Evolutionary conservation across 768 basidiomycete genomes (phyloP).

Genomic region (Boletus barrowsii): DNA sequence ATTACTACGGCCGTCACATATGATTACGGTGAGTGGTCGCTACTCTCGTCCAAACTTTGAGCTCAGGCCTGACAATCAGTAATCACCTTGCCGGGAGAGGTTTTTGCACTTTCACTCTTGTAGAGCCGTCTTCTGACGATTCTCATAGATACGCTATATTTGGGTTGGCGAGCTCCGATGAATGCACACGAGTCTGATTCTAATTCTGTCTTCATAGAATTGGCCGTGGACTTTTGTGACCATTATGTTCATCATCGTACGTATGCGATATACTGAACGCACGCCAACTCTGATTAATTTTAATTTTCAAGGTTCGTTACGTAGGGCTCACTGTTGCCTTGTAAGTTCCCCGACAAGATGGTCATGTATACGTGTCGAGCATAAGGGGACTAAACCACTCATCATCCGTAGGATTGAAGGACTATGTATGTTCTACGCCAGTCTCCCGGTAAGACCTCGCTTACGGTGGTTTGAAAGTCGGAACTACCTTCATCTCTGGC

Average conservation of each 20-base stretch:
- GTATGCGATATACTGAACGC: not conserved
- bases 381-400: not conserved
- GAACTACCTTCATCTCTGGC: constrained; percentile 18
- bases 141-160: constrained; percentile 10
- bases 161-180: constrained; percentile 15
- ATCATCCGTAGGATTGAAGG: not conserved
- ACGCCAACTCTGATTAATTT: not conserved
- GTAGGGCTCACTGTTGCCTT: constrained; percentile 5
- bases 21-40: constrained; percentile 17
- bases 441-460: not conserved
- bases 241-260: constrained; percentile 13
- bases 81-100: constrained; percentile 17
- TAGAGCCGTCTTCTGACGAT: not conserved
- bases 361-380: not conserved
- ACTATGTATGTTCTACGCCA: constrained; percentile 7
- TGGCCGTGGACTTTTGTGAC: constrained; percentile 16
- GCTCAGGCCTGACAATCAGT: constrained; percentile 3
- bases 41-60: not conserved
- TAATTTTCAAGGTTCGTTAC: constrained; percentile 17
- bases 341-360: constrained; percentile 7
- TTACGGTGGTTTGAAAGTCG: constrained; percentile 11
- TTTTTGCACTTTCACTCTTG: not conserved
- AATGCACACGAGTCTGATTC: not conserved
- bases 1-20: constrained; percentile 11
- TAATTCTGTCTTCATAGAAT: constrained; percentile 8